Percentiles rank a stretch among this genome's conserved stretches.
phyloP scores from a whole-genome alignment of 495 filamentous ascomycete species.

The Terfezia boudieri region DNA sequence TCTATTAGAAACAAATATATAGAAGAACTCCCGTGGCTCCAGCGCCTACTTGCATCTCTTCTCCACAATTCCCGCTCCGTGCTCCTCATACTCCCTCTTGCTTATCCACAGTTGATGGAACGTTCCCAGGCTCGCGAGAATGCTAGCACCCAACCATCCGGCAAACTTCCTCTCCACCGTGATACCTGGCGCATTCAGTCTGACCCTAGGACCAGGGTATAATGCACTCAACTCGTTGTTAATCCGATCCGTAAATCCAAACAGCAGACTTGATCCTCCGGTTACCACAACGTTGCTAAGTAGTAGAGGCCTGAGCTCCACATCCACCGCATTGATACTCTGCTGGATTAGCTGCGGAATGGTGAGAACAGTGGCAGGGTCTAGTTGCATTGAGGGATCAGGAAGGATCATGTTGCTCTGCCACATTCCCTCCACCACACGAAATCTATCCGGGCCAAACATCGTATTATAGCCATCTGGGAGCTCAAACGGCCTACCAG shows the following conservation, averaged over 20 bases:
- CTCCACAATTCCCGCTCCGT: conserved; percentile 47
- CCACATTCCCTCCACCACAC: conserved; percentile 61
- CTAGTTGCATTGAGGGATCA: conserved; percentile 31
- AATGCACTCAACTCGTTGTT: conserved; percentile 56
- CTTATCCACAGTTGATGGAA: conserved; percentile 99
- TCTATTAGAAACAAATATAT: no score
- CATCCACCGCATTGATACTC: conserved; percentile 57
- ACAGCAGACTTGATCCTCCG: conserved; percentile 59
- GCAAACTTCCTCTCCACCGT: conserved; percentile 72
- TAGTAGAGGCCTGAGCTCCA: conserved; percentile 64
- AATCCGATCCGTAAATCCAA: conserved; percentile 74
- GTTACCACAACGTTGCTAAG: conserved; percentile 83
- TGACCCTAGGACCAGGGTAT: conserved; percentile 62
- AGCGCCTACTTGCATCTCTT: conserved; percentile 46
- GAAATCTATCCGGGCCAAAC: conserved; percentile 68
- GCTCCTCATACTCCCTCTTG: conserved; percentile 61
- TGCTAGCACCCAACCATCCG: conserved; percentile 90
- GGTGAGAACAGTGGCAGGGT: conserved; percentile 32
- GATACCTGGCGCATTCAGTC: conserved; percentile 65
- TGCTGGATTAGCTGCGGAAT: conserved; percentile 58
- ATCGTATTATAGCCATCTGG: conserved; percentile 88
- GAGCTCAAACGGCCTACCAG: conserved; percentile 80
- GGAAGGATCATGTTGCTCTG: conserved; percentile 21
- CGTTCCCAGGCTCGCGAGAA: conserved; percentile 85
- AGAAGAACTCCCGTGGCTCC: not conserved